Evolutionary conservation across 164 flowering plant species (phyloP), one percentile per base, ranked within the genome.

Genomic region (Nelumbo lutea): DNA sequence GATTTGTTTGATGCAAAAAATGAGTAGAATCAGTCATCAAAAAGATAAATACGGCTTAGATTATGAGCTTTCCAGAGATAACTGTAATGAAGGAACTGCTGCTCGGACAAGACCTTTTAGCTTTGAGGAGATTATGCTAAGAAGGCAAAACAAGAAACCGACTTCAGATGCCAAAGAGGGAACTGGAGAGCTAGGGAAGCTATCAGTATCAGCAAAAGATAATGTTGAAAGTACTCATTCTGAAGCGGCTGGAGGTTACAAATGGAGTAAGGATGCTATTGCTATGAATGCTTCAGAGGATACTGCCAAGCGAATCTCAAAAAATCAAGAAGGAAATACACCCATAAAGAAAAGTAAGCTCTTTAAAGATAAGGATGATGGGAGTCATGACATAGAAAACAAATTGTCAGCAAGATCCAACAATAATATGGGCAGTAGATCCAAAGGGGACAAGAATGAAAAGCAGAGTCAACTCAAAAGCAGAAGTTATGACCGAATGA

Each of bases 71-170:
- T 69, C 78, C 9, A 48, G 15, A 56, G 77, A 74, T 73, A 45
- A 76, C n/a, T 6, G 38, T 55, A 55, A 76, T 75, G 96, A 82
- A 56, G 97, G 90, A 59, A 87, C 89, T 68, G 80, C 98, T 69
- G 99, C 99, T 66, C 80, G 98, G 66, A 93, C 98, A 65, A 85
- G 99, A 73, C 98, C 99, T 59, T 78, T 83, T 62, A 93, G 89
- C 76, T 89, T 76, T 76, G 96, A 89, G 45, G 91, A 93, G 73
- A 85, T 93, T 57, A 86, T 93, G 95, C 78, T 70, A 59, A 83
- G 78, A 76, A 84, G 99, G 78, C 81, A 82, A 71, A 83, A 70
- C 52, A 89, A 83, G 79, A 79, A 80, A 66, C 42, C 73, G 15
- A 53, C 71, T 62, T 87, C 62, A 61, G 77, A 69, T 78, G 73